Evolutionary conservation across 768 basidiomycete genomes (phyloP).

Genomic region (Boletus huronensis): DNA sequence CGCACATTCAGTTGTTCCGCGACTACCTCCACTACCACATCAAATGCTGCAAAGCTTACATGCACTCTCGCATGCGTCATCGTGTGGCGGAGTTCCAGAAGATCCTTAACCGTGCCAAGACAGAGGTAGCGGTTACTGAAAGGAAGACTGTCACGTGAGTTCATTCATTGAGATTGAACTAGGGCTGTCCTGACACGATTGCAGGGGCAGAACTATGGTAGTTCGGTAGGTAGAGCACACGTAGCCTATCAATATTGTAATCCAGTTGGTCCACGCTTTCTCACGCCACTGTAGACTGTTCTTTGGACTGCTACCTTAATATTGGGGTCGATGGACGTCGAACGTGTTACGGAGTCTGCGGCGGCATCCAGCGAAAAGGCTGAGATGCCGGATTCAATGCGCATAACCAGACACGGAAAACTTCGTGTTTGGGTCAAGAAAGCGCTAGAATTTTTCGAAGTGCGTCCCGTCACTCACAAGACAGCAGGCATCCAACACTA

Average conservation of each 20-base stretch:
- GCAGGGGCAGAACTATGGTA: slow-evolving; percentile 56
- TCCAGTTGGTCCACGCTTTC: slow-evolving; percentile 3
- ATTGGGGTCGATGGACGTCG: slow-evolving; percentile 16
- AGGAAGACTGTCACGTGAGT: slow-evolving; percentile 86
- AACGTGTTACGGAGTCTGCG: background rate
- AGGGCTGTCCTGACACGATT: slow-evolving; percentile 8
- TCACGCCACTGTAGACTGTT: slow-evolving; percentile 15
- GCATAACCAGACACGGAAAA: slow-evolving; percentile 57
- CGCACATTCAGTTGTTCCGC: slow-evolving; percentile 94
- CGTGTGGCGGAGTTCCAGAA: slow-evolving; percentile 95
- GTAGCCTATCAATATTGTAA: background rate
- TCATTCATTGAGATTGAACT: background rate
- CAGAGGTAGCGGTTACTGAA: slow-evolving; percentile 77
- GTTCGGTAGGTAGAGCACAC: slow-evolving; percentile 38
- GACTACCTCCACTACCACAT: slow-evolving; percentile 99
- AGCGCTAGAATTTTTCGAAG: slow-evolving; percentile 54
- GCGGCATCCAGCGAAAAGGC: slow-evolving; percentile 4
- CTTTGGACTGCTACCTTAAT: background rate
- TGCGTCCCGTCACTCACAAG: slow-evolving; percentile 24
- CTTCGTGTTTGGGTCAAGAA: slow-evolving; percentile 50
- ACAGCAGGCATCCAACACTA: slow-evolving; percentile 6
- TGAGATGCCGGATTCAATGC: slow-evolving; percentile 34
- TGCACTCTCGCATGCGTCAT: slow-evolving; percentile 95
- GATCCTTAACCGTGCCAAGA: slow-evolving; percentile 93
- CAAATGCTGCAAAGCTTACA: slow-evolving; percentile 98